A percentile compares a stretch with the other conserved stretches of the same genome.
Conservation (phyloP, 176 grass and related monocot species). For the Zea mays region DNA sequence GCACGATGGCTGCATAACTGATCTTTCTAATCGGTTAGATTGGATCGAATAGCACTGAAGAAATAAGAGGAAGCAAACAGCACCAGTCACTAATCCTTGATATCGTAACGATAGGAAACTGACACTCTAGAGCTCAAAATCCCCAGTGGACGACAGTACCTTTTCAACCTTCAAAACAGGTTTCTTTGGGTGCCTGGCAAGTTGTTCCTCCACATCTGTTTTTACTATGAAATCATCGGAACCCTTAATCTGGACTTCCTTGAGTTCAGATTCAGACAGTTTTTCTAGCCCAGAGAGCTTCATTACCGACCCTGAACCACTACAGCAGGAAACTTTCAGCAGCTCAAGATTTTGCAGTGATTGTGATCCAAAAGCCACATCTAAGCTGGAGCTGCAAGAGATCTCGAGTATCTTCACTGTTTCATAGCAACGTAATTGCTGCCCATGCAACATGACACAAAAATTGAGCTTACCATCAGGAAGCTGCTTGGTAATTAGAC, state of each 20-base stretch:
- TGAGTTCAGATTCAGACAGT: not conserved
- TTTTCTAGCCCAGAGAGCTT: not conserved
- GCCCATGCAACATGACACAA: not conserved
- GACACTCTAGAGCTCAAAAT: not conserved
- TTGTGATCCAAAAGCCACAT: not conserved
- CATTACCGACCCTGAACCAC: not conserved
- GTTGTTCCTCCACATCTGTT: not conserved
- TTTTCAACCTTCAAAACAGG: not conserved
- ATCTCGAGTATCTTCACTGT: slow-evolving; percentile 1
- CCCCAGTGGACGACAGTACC: not conserved
- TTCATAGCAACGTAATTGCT: not conserved
- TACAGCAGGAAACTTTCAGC: not conserved
- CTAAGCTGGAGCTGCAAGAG: not conserved
- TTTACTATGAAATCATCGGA: not conserved
- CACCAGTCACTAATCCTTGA: not conserved
- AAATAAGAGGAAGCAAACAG: not conserved
- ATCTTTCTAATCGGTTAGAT: not conserved
- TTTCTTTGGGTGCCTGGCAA: not conserved
- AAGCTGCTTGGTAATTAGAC: not conserved
- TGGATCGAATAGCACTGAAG: not conserved
- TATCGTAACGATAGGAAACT: not conserved
- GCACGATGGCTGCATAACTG: not conserved
- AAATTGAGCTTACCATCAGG: not conserved
- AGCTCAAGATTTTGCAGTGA: not conserved
- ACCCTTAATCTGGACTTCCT: not conserved